A percentile compares a stretch with the other conserved stretches of the same genome.
Evolutionary conservation across 306 rosid genomes (phyloP).

Genomic region (Citrullus amarus): DNA sequence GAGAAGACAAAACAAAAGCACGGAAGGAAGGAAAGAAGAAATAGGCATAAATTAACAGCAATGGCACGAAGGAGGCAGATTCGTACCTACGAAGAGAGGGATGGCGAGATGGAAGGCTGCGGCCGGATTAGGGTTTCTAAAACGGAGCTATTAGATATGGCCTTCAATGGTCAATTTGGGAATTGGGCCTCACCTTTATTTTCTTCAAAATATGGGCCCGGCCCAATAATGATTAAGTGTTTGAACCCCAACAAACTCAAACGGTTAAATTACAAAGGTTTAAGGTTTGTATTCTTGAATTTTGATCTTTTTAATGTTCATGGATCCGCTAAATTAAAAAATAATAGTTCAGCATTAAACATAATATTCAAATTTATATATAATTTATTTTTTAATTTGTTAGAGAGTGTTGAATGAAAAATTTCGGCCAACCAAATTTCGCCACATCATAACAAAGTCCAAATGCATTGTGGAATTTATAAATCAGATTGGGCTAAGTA

Average conservation of each 20-base stretch:
- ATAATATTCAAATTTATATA: no score
- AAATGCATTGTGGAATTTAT: no score
- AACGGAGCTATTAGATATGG: neutral
- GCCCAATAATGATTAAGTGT: neutral
- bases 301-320: no score
- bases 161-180: neutral
- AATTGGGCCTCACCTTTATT: neutral
- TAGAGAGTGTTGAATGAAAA: no score
- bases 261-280: no score
- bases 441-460: no score
- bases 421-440: no score
- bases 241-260: neutral
- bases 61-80: neutral
- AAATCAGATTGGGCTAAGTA: no score
- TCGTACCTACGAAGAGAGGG: neutral
- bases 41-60: neutral
- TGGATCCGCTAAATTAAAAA: no score
- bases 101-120: neutral
- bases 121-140: neutral
- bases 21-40: neutral
- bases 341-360: no score
- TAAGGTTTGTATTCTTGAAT: no score
- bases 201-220: neutral
- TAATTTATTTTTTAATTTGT: no score
- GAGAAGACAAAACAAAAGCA: neutral